Percentiles rank a stretch among this genome's conserved stretches.
Conservation (phyloP, 2,329 filamentous ascomycete genomes). For the Pyricularia sp. region DNA sequence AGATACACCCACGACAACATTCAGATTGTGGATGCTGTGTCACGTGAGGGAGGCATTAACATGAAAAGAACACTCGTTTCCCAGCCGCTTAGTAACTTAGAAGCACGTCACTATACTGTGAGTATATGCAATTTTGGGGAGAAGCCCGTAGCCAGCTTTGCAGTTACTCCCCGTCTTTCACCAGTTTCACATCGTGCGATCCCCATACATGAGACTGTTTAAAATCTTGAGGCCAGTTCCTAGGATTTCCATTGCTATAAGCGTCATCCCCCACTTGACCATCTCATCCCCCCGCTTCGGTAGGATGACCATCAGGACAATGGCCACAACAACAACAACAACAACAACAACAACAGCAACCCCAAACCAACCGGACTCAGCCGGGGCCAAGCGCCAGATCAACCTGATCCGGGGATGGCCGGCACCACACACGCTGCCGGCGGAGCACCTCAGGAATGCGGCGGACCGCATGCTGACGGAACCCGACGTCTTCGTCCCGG, state of each 20-base stretch:
- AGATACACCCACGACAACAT: not conserved
- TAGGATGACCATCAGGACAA: not conserved
- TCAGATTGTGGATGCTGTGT: not conserved
- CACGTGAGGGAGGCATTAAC: not conserved
- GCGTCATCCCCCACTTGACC: not conserved
- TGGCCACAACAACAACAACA: not conserved
- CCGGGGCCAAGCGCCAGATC: constrained; percentile 30
- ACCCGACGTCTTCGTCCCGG: constrained; percentile 43
- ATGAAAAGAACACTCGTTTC: not conserved
- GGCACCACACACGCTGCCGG: constrained; percentile 48
- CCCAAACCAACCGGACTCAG: not conserved
- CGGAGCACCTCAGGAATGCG: constrained; percentile 45
- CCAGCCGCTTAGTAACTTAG: not conserved
- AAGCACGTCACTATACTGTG: not conserved
- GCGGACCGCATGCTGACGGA: constrained; percentile 48
- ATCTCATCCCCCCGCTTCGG: not conserved
- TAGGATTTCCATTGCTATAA: not conserved
- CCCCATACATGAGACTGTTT: not conserved
- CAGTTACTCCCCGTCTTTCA: not conserved
- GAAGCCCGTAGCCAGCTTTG: not conserved
- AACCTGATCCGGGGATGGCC: constrained; percentile 62
- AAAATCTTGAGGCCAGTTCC: not conserved
- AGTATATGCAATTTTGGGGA: not conserved
- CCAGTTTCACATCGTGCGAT: not conserved
- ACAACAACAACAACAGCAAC: not conserved